These are phyloP conservation scores for Coniochaeta prunicola DNA, from an alignment of 2,329 filamentous ascomycete genomes.

Conservation along the genomic window DNA sequence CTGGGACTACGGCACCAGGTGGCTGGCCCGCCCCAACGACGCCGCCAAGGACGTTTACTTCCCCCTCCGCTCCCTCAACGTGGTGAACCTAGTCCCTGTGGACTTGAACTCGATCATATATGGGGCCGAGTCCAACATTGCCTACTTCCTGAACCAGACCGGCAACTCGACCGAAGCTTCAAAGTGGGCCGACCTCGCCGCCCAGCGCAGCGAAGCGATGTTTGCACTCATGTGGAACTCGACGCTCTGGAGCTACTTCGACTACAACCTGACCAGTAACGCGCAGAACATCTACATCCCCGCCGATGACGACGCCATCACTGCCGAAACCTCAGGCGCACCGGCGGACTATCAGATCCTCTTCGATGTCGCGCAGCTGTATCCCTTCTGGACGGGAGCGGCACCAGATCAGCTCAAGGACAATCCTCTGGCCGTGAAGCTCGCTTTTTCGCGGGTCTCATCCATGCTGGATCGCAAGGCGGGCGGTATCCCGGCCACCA, in stretches of 20 bases:
- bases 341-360: constrained; percentile 48
- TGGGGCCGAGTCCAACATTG: constrained; percentile 54
- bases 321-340: constrained; percentile 33
- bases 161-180: constrained; percentile 43
- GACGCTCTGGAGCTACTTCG: constrained; percentile 57
- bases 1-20: constrained; percentile 56
- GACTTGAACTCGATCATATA: constrained; percentile 65
- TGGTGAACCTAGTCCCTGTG: constrained; percentile 50
- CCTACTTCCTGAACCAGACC: constrained; percentile 41
- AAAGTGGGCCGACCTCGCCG: constrained; percentile 41
- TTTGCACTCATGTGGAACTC: constrained; percentile 57
- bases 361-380: constrained; percentile 55
- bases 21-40: constrained; percentile 49
- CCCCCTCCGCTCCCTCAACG: constrained; percentile 57
- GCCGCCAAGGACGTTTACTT: constrained; percentile 55
- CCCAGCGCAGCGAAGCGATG: constrained; percentile 53
- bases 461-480: constrained; percentile 41
- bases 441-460: constrained; percentile 45
- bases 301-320: constrained; percentile 35
- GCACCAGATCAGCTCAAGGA: constrained; percentile 49
- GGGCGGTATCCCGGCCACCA: constrained; percentile 57
- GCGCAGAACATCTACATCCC: constrained; percentile 48
- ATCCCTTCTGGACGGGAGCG: constrained; percentile 63
- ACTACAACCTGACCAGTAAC: constrained; percentile 57
- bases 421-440: constrained; percentile 50